These are phyloP conservation scores for Penicillium decumbens DNA, from an alignment of 2,329 filamentous ascomycete genomes.

Conservation along the genomic window DNA sequence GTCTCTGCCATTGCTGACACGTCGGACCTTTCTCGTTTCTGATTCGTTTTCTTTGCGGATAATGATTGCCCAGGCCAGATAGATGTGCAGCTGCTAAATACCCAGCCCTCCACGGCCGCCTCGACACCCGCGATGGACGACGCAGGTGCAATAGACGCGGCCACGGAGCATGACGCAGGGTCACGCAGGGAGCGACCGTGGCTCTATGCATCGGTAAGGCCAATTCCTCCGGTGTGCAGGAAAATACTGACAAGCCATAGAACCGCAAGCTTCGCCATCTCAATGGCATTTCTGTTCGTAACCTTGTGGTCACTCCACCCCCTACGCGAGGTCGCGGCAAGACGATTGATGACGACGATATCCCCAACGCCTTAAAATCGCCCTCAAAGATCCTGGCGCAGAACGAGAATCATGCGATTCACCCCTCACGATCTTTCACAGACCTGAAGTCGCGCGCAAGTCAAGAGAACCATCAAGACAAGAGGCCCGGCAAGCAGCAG, in stretches of 20 bases:
- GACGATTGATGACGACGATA: constrained; percentile 72
- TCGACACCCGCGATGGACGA: constrained; percentile 6
- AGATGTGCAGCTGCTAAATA: background rate
- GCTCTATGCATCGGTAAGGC: constrained; percentile 49
- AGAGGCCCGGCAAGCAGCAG: constrained; percentile 19
- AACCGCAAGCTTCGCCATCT: constrained; percentile 88
- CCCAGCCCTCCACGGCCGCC: background rate
- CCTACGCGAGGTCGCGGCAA: constrained; percentile 50
- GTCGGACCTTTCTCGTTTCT: background rate
- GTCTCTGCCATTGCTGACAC: constrained; percentile 8
- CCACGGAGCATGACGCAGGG: constrained; percentile 24
- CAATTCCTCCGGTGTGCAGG: background rate
- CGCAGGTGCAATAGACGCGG: constrained; percentile 10
- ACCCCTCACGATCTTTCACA: constrained; percentile 58
- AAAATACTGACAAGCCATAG: constrained; percentile 39
- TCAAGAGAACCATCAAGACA: constrained; percentile 16
- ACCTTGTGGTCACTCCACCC: constrained; percentile 64
- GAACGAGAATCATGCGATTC: constrained; percentile 46
- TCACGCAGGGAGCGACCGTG: constrained; percentile 46
- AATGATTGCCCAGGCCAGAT: constrained; percentile 14
- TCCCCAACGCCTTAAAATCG: constrained; percentile 62
- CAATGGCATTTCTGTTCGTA: constrained; percentile 79
- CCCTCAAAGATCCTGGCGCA: constrained; percentile 61
- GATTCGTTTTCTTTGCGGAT: constrained; percentile 1
- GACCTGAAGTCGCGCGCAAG: constrained; percentile 42